Conservation (phyloP, 805 yeast genomes). For the Barnettozyma sp. region DNA sequence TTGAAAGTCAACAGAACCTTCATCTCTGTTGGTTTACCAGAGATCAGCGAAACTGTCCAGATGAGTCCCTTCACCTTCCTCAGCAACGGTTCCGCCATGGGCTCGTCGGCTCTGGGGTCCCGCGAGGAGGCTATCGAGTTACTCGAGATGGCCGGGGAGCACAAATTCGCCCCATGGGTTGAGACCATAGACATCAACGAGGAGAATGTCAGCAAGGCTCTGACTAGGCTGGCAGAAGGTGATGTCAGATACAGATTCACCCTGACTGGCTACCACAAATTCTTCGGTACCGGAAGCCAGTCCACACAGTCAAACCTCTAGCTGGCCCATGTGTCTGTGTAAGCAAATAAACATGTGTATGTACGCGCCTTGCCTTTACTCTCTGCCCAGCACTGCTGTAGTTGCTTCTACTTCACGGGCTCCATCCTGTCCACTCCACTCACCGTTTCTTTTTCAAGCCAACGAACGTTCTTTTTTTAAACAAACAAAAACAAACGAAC, state of each 20-base stretch:
- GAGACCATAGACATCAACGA: constrained; percentile 51
- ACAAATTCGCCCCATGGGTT: constrained; percentile 54
- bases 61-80: constrained; percentile 49
- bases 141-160: constrained; percentile 56
- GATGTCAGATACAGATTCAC: constrained; percentile 62
- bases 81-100: constrained; percentile 41
- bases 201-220: constrained; percentile 46
- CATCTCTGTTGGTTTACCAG: constrained; percentile 65
- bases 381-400: no score
- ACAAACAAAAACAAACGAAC: no score
- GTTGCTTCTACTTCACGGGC: no score
- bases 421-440: no score
- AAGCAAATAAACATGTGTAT: no score
- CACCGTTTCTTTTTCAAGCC: no score
- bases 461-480: no score
- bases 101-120: constrained; percentile 55
- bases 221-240: constrained; percentile 46
- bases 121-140: constrained; percentile 59
- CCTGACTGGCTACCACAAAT: constrained; percentile 44
- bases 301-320: no score
- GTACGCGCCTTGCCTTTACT: no score
- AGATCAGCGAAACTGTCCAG: constrained; percentile 31
- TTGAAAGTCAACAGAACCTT: constrained; percentile 54
- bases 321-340: no score
- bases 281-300: constrained; percentile 30